Conservation (phyloP, 352 stramenopile species). For the Pythium vanterpoolii region DNA sequence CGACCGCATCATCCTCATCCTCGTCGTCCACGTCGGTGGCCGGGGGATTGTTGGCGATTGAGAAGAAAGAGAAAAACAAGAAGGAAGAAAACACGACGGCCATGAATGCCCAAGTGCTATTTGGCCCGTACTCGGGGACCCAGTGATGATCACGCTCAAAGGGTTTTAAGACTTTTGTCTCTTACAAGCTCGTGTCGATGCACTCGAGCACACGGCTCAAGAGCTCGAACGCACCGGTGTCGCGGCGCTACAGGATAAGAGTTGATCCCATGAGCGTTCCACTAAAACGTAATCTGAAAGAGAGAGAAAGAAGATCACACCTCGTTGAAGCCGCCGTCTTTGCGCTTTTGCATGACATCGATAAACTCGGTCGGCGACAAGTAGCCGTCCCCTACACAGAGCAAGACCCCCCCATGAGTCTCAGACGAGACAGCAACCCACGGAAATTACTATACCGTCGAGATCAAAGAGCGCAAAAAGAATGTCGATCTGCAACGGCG, state of each 20-base stretch:
- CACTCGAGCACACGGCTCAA: conserved; percentile 61
- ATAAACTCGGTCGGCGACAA: conserved; percentile 83
- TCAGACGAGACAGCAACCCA: not conserved
- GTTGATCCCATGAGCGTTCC: not conserved
- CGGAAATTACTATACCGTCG: conserved; percentile 34
- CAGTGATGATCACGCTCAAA: not conserved
- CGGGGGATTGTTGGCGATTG: conserved; percentile 5
- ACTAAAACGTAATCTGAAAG: not conserved
- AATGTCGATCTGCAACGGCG: conserved; percentile 81
- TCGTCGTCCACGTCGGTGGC: too few species aligned
- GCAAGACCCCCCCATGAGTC: not conserved
- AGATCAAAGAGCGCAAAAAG: conserved; percentile 82
- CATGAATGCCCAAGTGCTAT: conserved; percentile 70
- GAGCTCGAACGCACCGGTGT: conserved; percentile 73
- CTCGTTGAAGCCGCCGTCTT: conserved; percentile 79
- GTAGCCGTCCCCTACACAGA: conserved; percentile 56
- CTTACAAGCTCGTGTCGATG: conserved; percentile 48
- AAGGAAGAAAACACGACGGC: conserved; percentile 55
- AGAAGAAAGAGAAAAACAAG: conserved; percentile 67
- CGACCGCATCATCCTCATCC: conserved; percentile 27
- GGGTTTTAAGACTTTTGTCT: not conserved
- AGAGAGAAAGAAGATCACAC: conserved; percentile 24
- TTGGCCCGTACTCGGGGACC: conserved; percentile 66
- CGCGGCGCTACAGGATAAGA: conserved; percentile 41
- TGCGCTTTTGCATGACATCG: conserved; percentile 84